Evolutionary conservation across 2,329 filamentous ascomycete species (phyloP), one percentile per base, ranked within the genome.

Genomic region (Cladosporium sp.): DNA sequence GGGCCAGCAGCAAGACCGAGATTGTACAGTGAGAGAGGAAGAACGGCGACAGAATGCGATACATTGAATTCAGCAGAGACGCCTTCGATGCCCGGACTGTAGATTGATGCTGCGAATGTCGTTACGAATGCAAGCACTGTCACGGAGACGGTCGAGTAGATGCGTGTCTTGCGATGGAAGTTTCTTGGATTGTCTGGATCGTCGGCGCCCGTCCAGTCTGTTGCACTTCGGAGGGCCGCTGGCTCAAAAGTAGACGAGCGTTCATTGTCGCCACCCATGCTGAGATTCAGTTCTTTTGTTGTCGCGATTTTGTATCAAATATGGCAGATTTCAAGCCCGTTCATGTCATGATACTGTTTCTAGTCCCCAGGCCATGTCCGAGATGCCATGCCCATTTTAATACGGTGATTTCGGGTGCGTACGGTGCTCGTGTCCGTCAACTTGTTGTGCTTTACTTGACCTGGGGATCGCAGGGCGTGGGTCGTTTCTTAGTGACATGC

Each of bases 1-100:
- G 73, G 72, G 12, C 73, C 73, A 25, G 70, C 67, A 12, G 68
- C 73, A 55, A 75, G 62, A 2, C 73, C 73, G 4, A 73, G 59
- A 44, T 69, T 72, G 61, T 71, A 75, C 1, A 74, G 56, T 1
- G 73, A 69, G 9, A 73, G 60, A 7, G 68, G 67, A 19, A 74
- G 59, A n/a, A 73, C 66, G 8, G 71, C 68, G 6, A 70, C 59
- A 35, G 69, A 65, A 19, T 65, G 61, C 1, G 66, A 66, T 8
- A 68, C 64, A 19, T 61, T 20, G 58, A 70, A 69, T 6, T 63
- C 58, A n/a, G 45, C 39, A 20, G 51, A 59, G 34, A 70, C 67
- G 19, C 62, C 51, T 15, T 61, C 48, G n/a, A 60, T 62, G 9
- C 65, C 66, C 4, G 67, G 61, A 34, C 64, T 69, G 61, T 71